These are phyloP conservation scores for Fonsecaea monophora DNA, from an alignment of 2,329 filamentous ascomycete species.

Conservation along the genomic window DNA sequence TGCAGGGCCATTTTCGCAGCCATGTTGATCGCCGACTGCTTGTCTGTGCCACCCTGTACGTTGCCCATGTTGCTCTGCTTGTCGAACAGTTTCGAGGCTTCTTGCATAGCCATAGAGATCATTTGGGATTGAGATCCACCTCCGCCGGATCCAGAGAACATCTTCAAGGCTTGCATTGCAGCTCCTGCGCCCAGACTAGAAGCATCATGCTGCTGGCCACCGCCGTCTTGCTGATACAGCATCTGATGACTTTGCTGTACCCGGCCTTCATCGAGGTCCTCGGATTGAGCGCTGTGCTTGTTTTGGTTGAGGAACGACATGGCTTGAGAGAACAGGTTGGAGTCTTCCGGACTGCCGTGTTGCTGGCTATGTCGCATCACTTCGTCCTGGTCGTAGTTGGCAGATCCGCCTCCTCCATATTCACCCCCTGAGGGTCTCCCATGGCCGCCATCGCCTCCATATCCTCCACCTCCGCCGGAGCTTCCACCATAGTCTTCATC, in stretches of 20 bases:
- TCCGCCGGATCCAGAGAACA: conserved; percentile 55
- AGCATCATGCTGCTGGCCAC: conserved; percentile 57
- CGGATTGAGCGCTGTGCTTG: conserved; percentile 55
- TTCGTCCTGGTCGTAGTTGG: conserved; percentile 59
- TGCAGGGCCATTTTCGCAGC: conserved; percentile 88
- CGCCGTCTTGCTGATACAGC: conserved; percentile 66
- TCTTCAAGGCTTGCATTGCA: conserved; percentile 70
- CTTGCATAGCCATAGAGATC: conserved; percentile 83
- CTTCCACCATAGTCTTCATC: conserved; percentile 28
- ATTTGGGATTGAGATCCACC: conserved; percentile 75
- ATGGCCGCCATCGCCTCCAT: conserved; percentile 31
- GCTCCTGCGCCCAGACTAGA: conserved; percentile 52
- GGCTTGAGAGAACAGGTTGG: conserved; percentile 63
- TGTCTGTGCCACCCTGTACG: conserved; percentile 67
- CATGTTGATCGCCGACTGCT: conserved; percentile 78
- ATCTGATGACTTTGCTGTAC: conserved; percentile 75
- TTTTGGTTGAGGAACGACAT: conserved; percentile 63
- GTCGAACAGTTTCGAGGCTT: conserved; percentile 80
- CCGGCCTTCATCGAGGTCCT: conserved; percentile 62
- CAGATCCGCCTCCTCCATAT: conserved; percentile 37
- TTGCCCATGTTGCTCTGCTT: conserved; percentile 64
- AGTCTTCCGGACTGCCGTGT: conserved; percentile 59
- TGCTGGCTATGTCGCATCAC: conserved; percentile 63
- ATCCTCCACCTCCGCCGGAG: conserved; percentile 18
- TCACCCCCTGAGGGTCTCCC: conserved; percentile 42